Conservation (phyloP, 306 rosid genomes). For the barrel medic (Medicago truncatula) region MtrunA17r5.0-ANR NC_053044.1:41480501-41481000, state of each 20-base stretch:
- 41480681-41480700: conserved; percentile 18
- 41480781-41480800: background rate
- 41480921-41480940: background rate
- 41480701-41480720: background rate
- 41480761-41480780: no score
- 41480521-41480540: no score
- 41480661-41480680: background rate
- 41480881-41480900: no score
- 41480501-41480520: no score
- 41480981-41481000: background rate
- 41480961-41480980: background rate
- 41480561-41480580: no score
- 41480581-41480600: no score
- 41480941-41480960: background rate
- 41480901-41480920: background rate
- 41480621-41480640: background rate
- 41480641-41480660: background rate
- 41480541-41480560: no score
- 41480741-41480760: conserved; percentile 7
- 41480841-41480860: background rate
- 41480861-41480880: no score
- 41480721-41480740: background rate
- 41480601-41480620: background rate
- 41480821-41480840: background rate
- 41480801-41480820: no score